Evolutionary conservation across 2,329 filamentous ascomycete genomes (phyloP), one percentile per base, ranked within the genome.

Genomic region (Diaporthe nobilis): DNA sequence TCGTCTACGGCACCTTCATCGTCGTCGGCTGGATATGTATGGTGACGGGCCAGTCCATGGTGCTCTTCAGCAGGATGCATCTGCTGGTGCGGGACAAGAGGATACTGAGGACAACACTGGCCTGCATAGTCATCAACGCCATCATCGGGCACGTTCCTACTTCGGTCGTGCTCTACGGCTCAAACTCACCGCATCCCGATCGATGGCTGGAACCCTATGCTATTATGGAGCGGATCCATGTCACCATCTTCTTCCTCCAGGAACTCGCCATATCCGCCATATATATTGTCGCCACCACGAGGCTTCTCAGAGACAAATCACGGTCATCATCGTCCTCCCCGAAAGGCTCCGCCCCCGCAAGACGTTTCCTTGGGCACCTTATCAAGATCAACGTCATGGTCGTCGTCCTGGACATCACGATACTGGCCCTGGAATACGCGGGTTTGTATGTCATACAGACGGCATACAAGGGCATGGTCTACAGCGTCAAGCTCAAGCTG

Each of bases 41-140:
- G 86, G 87, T 92, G 12, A 88, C 89, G 22, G 91, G 91, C 3
- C 88, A 91, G 79, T 87, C 88, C 0, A 78, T 90, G 25, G 89
- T 92, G 8, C 83, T 92, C 4, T 92, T 90, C 81, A 92, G 90
- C 68, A 87, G 91, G 34, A 86, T 92, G 20, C 88, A 93, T 78
- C 84, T 93, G n/a, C 86, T 93, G 42, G 85, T 91, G 15, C 85
- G 85, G 12, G 86, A 89, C 83, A 73, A 86, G 8, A 80, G 83
- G 20, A 82, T 88, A 28, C 83, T 91, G 1, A 85, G 84, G 8
- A 86, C 83, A 49, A 86, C 91, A 2, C 84, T 92, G 22, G 85
- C 81, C 74, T 90, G 92, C 84, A 90, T 93, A 73, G 85, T 92
- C 71, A 82, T 85, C 77, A 87, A 90, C 78, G 84, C 86, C 31